Base-by-base conservation (phyloP, 495 filamentous ascomycete genomes). In the Penicillium macrosclerotiorum region DNA sequence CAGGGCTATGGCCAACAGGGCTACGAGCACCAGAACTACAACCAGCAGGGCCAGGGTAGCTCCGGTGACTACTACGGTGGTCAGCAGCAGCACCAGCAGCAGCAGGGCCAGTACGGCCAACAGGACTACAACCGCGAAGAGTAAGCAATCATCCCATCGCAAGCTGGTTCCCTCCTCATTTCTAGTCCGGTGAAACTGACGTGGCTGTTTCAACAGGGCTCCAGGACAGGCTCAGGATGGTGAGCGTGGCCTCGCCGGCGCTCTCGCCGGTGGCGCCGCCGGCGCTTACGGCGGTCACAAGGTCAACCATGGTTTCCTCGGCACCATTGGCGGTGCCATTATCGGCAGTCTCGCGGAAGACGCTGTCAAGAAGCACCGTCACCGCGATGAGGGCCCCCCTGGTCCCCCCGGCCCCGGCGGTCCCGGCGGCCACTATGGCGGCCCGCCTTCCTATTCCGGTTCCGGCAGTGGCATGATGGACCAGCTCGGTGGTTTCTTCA, bases 271-370 rank as follows among this genome's bases (percentile, higher is more conserved):
- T 47, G 73, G 69, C 57, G 60, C 67, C 13, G 73, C 69, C 29
- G 73, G 71, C 49, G 69, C 63, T 33, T 73, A 68, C 43, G 64
- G 59, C 18, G 73, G 72, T 50, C 73, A 76, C 71, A 74, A 76
- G 64, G 72, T 65, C 48, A 64, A 71, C 57, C 72, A 75, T 67
- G 72, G 73, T 30, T 54, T 74, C 52, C 70, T 76, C 44, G 71
- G 73, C 49, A 65, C 71, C n/a, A 69, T 76, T 23, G 73, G 73
- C 52, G 73, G 73, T 32, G 73, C 73, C 27, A 70, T 76, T 54
- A 63, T 74, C 4, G 73, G 73, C 13, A 70, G 66, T 52, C 64
- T 76, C 19, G 66, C 69, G 13, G 63, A 75, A 47, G 70, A 75
- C 24, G 66, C 65, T 11, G 47, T 71, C 35, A 73, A 74, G 69